phyloP scores from a whole-genome alignment of 768 basidiomycete species.

The Rhodotorula toruloides region DNA sequence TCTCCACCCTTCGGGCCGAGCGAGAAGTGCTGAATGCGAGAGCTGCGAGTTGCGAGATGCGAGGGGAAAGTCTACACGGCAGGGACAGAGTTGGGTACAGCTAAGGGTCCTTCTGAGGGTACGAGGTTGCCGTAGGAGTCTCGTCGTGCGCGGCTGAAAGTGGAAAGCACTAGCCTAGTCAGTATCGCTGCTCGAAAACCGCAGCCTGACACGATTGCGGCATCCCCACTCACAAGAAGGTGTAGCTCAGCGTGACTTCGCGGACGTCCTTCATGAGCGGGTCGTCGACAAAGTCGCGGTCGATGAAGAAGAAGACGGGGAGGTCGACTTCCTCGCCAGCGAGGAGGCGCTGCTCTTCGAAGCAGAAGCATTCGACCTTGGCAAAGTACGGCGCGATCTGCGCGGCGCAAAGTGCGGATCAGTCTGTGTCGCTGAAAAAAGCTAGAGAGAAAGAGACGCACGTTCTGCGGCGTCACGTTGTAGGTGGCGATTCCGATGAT shows the following conservation, averaged over 20 bases:
- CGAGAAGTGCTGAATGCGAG: background rate
- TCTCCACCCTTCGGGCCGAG: no score
- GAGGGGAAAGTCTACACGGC: constrained; percentile 11
- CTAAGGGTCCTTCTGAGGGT: constrained; percentile 35
- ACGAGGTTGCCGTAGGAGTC: constrained; percentile 42
- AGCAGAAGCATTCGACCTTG: constrained; percentile 99
- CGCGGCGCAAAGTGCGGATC: background rate
- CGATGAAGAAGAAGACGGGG: constrained; percentile 97
- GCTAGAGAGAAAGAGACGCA: constrained; percentile 48
- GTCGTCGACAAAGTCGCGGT: constrained; percentile 92
- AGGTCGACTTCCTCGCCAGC: constrained; percentile 97
- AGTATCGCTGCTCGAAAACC: background rate
- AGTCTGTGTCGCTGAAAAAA: background rate
- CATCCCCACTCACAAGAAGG: constrained; percentile 62
- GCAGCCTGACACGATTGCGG: no score
- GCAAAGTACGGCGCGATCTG: constrained; percentile 98
- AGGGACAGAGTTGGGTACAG: constrained; percentile 20
- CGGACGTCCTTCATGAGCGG: constrained; percentile 78
- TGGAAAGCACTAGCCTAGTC: no score
- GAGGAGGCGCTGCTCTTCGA: constrained; percentile 92
- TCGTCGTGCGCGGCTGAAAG: constrained; percentile 36
- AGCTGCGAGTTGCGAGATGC: background rate
- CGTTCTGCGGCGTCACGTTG: constrained; percentile 96
- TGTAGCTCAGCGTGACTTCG: constrained; percentile 90
- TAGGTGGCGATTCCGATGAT: constrained; percentile 98